Evolutionary conservation across 2,329 filamentous ascomycete genomes (phyloP), one percentile per base, ranked within the genome.

Genomic region (Cladophialophora immunda): DNA sequence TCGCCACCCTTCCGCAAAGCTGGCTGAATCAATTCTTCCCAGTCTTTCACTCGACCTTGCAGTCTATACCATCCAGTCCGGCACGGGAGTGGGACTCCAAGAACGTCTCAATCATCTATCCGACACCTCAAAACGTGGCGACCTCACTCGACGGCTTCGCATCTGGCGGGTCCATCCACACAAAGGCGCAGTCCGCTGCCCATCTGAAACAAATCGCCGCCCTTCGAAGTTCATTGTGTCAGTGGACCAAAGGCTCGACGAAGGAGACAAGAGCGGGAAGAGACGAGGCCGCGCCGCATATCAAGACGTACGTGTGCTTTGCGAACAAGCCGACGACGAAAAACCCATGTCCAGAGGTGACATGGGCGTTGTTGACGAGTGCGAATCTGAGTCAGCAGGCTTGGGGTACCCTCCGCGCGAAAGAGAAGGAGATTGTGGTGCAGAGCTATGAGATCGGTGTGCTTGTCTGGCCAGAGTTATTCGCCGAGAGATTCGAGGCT

Each of bases 361-460:
- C 95, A 74, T 97, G 93, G 94, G 92, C 92, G 1, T 83, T 97
- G 70, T 77, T 96, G 1, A 96, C 92, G 0, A 95, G 92, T n/a
- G 93, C 93, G n/a, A 97, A 97, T 72, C 77, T 97, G 2, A 95
- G 92, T 1, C 94, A 90, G 68, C 93, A 97, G 78, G 93, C 93
- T 0, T 97, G 93, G 94, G 93, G 93, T 1, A 88, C 90, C 41
- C 82, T 85, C 2, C 64, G 64, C 13, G 54, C 55, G n/a, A 67
- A 86, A 0, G 70, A 68, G 0, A 60, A 62, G 27, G 86, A 92
- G 72, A 81, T 93, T 32, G 85, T 89, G 38, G 87, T 97, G 30
- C 89, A 90, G 65, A 95, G 92, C 32, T 97, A 90, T 82, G 93
- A 97, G 76, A 86, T 92, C 34, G 93, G 93, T 0, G 92, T 97